Conservation (phyloP, 2,329 filamentous ascomycete genomes). For the Xylaria sp. region DNA sequence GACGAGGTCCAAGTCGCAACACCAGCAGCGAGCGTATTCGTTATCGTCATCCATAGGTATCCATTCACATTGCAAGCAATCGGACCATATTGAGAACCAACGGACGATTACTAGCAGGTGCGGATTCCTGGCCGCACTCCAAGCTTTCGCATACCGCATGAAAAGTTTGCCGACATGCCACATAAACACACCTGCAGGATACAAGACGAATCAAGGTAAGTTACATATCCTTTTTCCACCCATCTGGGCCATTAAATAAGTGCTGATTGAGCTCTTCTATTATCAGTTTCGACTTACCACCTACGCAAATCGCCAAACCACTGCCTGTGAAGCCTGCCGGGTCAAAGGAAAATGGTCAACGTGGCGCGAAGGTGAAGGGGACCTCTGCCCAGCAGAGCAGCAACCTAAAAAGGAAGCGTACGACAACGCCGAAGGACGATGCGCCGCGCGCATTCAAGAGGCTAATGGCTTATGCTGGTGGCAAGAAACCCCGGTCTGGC, state of each 20-base stretch:
- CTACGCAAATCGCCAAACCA: conserved; percentile 60
- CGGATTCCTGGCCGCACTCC: neutral
- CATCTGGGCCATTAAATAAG: conserved; percentile 36
- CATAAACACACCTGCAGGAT: conserved; percentile 84
- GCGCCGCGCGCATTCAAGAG: conserved; percentile 88
- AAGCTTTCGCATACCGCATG: neutral
- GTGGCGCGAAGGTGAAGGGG: conserved; percentile 38
- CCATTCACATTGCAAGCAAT: neutral
- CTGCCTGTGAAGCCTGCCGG: conserved; percentile 58
- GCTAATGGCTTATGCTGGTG: conserved; percentile 78
- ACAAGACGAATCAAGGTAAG: conserved; percentile 66
- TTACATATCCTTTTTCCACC: conserved; percentile 21
- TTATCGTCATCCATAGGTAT: neutral
- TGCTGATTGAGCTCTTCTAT: conserved; percentile 27
- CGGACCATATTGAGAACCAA: neutral
- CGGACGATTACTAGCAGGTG: neutral
- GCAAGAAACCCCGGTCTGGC: conserved; percentile 70
- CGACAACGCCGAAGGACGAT: conserved; percentile 70
- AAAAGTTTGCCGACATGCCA: conserved; percentile 67
- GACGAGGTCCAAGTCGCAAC: neutral
- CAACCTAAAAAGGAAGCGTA: conserved; percentile 62
- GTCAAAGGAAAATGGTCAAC: conserved; percentile 45
- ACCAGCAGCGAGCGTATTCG: neutral
- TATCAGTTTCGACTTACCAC: conserved; percentile 62
- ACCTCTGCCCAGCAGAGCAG: conserved; percentile 50